A percentile compares a stretch with the other conserved stretches of the same genome.
Conservation (phyloP, 148 eudicot species). For the Vaccinium corymbosum region DNA sequence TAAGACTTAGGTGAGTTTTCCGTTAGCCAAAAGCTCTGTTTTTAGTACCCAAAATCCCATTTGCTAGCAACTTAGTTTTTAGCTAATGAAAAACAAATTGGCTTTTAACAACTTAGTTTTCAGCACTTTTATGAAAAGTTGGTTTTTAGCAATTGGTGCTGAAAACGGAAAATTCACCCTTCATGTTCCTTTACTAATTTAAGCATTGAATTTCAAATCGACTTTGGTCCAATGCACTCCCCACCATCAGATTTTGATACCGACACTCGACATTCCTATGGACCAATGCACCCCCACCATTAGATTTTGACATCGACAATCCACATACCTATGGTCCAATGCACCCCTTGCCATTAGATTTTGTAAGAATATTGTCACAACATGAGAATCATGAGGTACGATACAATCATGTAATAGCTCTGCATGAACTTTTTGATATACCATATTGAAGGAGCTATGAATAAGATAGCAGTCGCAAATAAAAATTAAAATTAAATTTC, state of each 20-base stretch:
- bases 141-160: too few relatives aligned
- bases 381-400: neutral
- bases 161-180: too few relatives aligned
- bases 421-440: neutral
- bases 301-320: neutral
- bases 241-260: neutral
- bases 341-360: neutral
- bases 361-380: neutral
- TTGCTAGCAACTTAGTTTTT: too few relatives aligned
- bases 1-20: too few relatives aligned
- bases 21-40: too few relatives aligned
- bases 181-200: too few relatives aligned
- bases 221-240: neutral
- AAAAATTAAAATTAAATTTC: neutral
- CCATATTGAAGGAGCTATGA: neutral
- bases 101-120: too few relatives aligned
- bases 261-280: neutral
- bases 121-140: too few relatives aligned
- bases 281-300: neutral
- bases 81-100: too few relatives aligned
- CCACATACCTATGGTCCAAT: neutral
- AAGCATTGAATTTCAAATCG: too few relatives aligned
- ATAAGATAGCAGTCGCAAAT: neutral
- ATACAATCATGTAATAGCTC: neutral
- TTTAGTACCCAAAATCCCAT: too few relatives aligned